Base-by-base conservation (phyloP, 2,329 filamentous ascomycete genomes). In the Ceratocystiopsis minuta region DNA sequence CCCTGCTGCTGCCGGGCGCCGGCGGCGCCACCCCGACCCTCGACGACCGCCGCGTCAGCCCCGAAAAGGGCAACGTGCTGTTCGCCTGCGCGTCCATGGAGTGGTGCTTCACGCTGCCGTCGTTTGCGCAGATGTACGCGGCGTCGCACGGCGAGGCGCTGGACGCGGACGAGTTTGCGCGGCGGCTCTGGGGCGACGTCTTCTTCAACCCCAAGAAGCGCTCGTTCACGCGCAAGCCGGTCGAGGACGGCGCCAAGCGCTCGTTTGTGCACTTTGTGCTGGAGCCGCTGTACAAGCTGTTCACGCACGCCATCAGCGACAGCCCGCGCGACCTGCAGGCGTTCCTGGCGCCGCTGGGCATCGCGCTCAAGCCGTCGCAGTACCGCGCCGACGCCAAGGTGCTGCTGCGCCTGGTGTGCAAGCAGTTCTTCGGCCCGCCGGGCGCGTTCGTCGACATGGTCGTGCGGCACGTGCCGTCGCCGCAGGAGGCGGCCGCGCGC, bases 281-380 rank as follows among this genome's bases (percentile, higher is more conserved):
- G 38, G 90, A 98, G 57, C 90, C 90, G 16, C 86, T 98, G 51
- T 98, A 98, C 70, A 98, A 98, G 60, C 70, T 98, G 36, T 96
- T 88, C 58, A 88, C 86, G 15, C 85, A 95, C 57, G 92, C 87
- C 4, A 84, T 98, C 54, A 92, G 86, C 55, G 81, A 92, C 56
- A 88, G 78, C 53, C 82, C 88, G 0, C 78, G 84, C 42, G 82
- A 93, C 51, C 64, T 98, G 45, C 86, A 81, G 54, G 70, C 70
- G 38, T 90, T 86, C 0, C 63, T 98, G 44, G 76, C 72, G 16
- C 76, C 75, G 16, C 66, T 98, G 11, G 85, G 86, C 13, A 94
- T 98, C 52, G 62, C 68, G 16, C 64, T 98, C 48, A 98, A 96
- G 62, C 88, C 90, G 4, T 87, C 85, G 9, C 86, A 96, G 56